phyloP scores from a whole-genome alignment of 345 rosid genomes.

The Aquilaria sinensis region DNA sequence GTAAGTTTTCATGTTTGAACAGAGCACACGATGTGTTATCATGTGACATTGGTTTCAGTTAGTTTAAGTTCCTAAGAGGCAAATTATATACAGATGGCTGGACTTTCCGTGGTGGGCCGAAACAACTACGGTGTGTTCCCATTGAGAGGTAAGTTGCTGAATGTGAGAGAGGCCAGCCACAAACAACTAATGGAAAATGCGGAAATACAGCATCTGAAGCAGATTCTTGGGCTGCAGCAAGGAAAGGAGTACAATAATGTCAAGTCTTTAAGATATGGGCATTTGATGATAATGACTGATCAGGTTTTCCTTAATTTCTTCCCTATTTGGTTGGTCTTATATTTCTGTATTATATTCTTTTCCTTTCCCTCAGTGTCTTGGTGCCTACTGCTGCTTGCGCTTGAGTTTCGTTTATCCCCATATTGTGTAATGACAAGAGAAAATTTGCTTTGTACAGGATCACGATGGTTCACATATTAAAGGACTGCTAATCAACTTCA shows the following conservation, averaged over 20 bases:
- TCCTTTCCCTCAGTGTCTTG: neutral
- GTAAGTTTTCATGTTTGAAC: constrained; percentile 34
- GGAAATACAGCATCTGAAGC: constrained; percentile 82
- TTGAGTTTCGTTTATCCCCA: too few relatives aligned
- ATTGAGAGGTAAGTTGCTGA: constrained; percentile 82
- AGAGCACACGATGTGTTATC: neutral
- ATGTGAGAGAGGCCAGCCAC: constrained; percentile 89
- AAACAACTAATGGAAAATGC: constrained; percentile 76
- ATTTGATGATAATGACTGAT: constrained; percentile 99
- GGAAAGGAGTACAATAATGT: constrained; percentile 54
- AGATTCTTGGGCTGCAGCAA: constrained; percentile 95
- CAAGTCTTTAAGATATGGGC: constrained; percentile 95
- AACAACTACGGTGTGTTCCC: constrained; percentile 87
- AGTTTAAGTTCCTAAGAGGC: constrained; percentile 11
- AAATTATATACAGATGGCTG: constrained; percentile 54
- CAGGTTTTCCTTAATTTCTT: constrained; percentile 41
- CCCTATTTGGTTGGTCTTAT: neutral
- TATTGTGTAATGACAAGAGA: too few relatives aligned
- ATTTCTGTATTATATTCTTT: neutral
- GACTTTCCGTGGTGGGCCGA: constrained; percentile 56
- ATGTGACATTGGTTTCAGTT: neutral
- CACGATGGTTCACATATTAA: constrained; percentile 98
- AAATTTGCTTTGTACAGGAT: constrained; percentile 43
- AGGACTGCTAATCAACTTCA: constrained; percentile 86
- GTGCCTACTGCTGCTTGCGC: too few relatives aligned